Evolutionary conservation across 345 rosid species (phyloP).

Genomic region (Cardamine chenopodiifolia): DNA sequence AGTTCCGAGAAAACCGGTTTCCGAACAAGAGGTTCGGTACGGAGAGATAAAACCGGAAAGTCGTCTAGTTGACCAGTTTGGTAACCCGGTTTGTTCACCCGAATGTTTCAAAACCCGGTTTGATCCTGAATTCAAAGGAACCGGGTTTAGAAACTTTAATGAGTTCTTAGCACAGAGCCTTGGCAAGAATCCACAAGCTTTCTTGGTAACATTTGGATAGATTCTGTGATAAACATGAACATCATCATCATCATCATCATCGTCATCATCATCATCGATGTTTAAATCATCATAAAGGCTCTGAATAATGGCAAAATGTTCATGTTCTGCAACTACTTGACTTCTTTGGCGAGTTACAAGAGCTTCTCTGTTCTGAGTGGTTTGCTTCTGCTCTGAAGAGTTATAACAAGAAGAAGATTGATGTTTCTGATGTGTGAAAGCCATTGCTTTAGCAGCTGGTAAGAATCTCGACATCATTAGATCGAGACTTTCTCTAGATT

Average conservation of each 20-base stretch:
- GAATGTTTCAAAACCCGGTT: constrained; percentile 35
- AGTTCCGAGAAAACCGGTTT: constrained; percentile 51
- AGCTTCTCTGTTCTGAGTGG: constrained; percentile 51
- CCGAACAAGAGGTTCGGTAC: constrained; percentile 60
- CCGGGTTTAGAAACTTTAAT: constrained; percentile 61
- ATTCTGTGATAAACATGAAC: constrained; percentile 35
- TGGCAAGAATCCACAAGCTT: constrained; percentile 83
- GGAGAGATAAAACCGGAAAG: constrained; percentile 57
- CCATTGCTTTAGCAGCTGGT: constrained; percentile 98
- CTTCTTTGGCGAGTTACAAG: constrained; percentile 38
- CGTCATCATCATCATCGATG: constrained; percentile 45
- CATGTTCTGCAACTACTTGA: constrained; percentile 39
- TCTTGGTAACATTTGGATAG: constrained; percentile 38
- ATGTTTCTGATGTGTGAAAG: constrained; percentile 54
- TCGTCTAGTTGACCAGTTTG: constrained; percentile 41
- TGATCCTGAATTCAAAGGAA: constrained; percentile 42
- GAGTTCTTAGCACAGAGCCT: constrained; percentile 65
- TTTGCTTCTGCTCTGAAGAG: constrained; percentile 57
- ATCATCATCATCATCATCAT: constrained; percentile 44
- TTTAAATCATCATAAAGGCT: constrained; percentile 46
- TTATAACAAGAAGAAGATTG: constrained; percentile 49
- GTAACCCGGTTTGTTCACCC: constrained; percentile 30
- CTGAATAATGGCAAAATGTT: constrained; percentile 42
- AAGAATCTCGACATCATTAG: constrained; percentile 93
- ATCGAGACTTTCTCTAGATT: constrained; percentile 56